phyloP scores from a whole-genome alignment of 352 stramenopile species.

The Pythium phragmiticola region DNA sequence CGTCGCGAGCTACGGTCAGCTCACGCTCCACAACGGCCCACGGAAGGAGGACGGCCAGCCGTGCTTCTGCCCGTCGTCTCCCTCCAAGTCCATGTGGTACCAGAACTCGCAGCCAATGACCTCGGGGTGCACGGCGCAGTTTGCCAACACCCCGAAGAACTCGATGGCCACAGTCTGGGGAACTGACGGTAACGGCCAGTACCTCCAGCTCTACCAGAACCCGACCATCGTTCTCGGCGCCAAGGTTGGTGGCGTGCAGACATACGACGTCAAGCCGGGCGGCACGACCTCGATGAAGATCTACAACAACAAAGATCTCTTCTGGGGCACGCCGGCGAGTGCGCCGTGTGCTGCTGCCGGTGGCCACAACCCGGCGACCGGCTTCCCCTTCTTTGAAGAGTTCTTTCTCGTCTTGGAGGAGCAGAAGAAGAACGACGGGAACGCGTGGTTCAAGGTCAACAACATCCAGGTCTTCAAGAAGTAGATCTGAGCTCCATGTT shows the following conservation, averaged over 20 bases:
- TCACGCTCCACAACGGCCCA: slow-evolving; percentile 75
- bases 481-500: slow-evolving; percentile 19
- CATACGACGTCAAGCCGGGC: slow-evolving; percentile 56
- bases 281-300: slow-evolving; percentile 60
- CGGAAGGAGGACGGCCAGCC: slow-evolving; percentile 34
- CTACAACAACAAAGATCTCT: slow-evolving; percentile 73
- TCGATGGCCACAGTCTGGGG: slow-evolving; percentile 69
- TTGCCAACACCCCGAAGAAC: slow-evolving; percentile 53
- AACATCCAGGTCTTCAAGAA: slow-evolving; percentile 76
- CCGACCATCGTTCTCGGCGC: slow-evolving; percentile 59
- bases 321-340: slow-evolving; percentile 56
- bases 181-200: slow-evolving; percentile 57
- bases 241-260: slow-evolving; percentile 50
- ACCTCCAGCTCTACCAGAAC: slow-evolving; percentile 72
- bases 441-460: slow-evolving; percentile 64
- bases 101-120: slow-evolving; percentile 57
- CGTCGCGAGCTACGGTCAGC: slow-evolving; percentile 59
- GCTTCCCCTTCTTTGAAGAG: slow-evolving; percentile 78
- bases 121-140: slow-evolving; percentile 66
- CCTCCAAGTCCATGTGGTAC: slow-evolving; percentile 57
- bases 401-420: slow-evolving; percentile 76
- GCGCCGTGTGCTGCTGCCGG: slow-evolving; percentile 40
- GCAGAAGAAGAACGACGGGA: slow-evolving; percentile 71
- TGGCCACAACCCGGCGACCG: slow-evolving; percentile 60
- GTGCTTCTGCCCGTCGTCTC: slow-evolving; percentile 54